These are phyloP conservation scores for Gardenia jasminoides DNA, from an alignment of 257 asterid species.

Conservation along the genomic window DNA sequence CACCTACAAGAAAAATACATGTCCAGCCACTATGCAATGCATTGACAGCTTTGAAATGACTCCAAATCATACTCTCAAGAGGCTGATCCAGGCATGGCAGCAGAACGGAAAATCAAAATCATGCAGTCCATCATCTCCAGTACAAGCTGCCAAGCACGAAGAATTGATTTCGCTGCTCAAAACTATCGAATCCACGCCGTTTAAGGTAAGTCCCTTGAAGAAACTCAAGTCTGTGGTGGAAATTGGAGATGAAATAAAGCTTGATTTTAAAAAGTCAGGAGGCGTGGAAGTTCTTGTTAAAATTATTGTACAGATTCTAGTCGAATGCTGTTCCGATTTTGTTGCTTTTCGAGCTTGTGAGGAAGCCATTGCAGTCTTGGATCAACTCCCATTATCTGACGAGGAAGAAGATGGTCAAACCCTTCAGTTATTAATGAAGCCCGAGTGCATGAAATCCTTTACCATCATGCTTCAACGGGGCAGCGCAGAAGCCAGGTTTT, in stretches of 20 bases:
- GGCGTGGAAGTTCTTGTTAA: slow-evolving; percentile 59
- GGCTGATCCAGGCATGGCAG: slow-evolving; percentile 61
- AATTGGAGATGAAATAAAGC: slow-evolving; percentile 38
- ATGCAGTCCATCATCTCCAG: slow-evolving; percentile 1
- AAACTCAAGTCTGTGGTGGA: slow-evolving; percentile 46
- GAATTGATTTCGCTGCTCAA: slow-evolving; percentile 47
- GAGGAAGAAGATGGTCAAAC: slow-evolving; percentile 44
- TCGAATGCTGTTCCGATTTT: slow-evolving; percentile 53
- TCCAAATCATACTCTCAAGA: slow-evolving; percentile 75
- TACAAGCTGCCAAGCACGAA: slow-evolving; percentile 29
- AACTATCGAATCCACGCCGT: slow-evolving; percentile 61
- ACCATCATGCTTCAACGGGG: slow-evolving; percentile 69
- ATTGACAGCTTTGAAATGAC: slow-evolving; percentile 46
- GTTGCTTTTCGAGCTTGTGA: slow-evolving; percentile 63
- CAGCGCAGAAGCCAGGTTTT: slow-evolving; percentile 63
- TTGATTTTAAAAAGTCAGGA: slow-evolving; percentile 53
- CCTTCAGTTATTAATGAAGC: slow-evolving; percentile 37
- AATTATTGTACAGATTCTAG: slow-evolving; percentile 51
- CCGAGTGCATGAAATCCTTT: slow-evolving; percentile 56
- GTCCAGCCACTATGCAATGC: slow-evolving; percentile 85
- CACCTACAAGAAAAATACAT: slow-evolving; percentile 57
- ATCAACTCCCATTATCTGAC: slow-evolving; percentile 34
- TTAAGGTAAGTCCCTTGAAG: slow-evolving; percentile 58
- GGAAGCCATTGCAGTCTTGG: slow-evolving; percentile 63
- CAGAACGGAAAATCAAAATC: slow-evolving; percentile 24